Evolutionary conservation across 140 eudicot genomes (phyloP).

Genomic region (Oenanthe javanica): DNA sequence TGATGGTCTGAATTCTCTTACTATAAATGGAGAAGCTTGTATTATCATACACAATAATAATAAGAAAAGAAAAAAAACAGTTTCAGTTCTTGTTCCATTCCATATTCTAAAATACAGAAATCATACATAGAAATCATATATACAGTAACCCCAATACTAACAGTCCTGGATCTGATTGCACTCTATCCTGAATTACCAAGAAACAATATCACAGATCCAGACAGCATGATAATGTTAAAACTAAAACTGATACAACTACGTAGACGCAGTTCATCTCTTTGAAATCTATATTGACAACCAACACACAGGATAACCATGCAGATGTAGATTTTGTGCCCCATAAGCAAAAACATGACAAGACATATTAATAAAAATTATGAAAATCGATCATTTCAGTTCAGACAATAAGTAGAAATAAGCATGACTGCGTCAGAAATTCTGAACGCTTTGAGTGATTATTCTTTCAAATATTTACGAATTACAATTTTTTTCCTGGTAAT

Average conservation of each 20-base stretch:
- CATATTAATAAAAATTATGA: not conserved
- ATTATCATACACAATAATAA: no score
- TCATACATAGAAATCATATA: no score
- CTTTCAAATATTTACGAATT: not conserved
- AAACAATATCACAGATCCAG: not conserved
- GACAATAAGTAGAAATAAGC: not conserved
- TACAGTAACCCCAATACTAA: no score
- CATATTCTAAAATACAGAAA: no score
- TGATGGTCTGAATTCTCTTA: no score
- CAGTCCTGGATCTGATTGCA: conserved; percentile 94
- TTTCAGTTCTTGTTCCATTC: no score
- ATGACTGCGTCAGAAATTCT: not conserved
- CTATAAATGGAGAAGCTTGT: no score
- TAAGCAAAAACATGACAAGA: not conserved
- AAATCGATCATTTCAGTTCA: not conserved
- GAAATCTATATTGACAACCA: not conserved
- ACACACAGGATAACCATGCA: not conserved
- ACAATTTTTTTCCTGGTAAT: not conserved
- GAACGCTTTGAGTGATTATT: not conserved
- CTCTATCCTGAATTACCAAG: conserved; percentile 55
- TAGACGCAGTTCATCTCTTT: not conserved
- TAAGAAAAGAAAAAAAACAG: no score
- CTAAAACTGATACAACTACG: not conserved
- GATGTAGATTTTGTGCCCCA: not conserved
- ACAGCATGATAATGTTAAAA: not conserved